Evolutionary conservation across 2,329 filamentous ascomycete species (phyloP), one percentile per base, ranked within the genome.

Genomic region (Colletotrichum sp.): DNA sequence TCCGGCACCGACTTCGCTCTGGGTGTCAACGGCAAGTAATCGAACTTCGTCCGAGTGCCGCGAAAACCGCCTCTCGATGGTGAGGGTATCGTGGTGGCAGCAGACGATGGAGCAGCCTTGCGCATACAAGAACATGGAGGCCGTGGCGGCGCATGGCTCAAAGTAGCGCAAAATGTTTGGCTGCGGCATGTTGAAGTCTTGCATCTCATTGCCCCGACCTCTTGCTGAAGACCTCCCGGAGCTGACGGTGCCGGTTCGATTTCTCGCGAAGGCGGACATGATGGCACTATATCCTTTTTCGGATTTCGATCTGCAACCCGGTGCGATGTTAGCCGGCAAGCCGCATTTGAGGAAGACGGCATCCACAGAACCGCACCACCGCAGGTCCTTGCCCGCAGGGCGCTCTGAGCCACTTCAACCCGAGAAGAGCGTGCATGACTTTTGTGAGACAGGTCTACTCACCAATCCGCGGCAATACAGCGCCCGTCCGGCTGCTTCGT

Each of bases 11-110:
- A 92, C 88, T 79, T 98, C 96, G 84, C 96, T 98, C 72, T 95
- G 92, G 82, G 96, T 99, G 84, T 99, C 97, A 69, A 98, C 96
- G 1, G 94, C 93, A 71, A 99, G 92, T 81, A 98, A 90, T 71
- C 94, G 90, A 34, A 99, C 93, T 79, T 98, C 94, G 78, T 98
- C 95, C 39, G 92, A 90, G 84, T 99, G 97, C 75, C 93, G 91
- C 32, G 94, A 92, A 83, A 99, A 99, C 21, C 94, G 91, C 77
- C 96, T 90, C 82, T 99, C 96, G 79, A 99, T 94, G 21, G 94
- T 95, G 71, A 99, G 87, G 5, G 95, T 98, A 83, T 99, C 96
- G 86, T 99, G 96, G 81, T 98, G 96, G 36, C 96, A 93, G 84
- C 96, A 97, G 28, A 98, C 90, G 75, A 99, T 93, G 8, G 93